These are phyloP conservation scores for Pseudocercospora eumusae DNA, from an alignment of 2,329 filamentous ascomycete species.

Conservation along the genomic window DNA sequence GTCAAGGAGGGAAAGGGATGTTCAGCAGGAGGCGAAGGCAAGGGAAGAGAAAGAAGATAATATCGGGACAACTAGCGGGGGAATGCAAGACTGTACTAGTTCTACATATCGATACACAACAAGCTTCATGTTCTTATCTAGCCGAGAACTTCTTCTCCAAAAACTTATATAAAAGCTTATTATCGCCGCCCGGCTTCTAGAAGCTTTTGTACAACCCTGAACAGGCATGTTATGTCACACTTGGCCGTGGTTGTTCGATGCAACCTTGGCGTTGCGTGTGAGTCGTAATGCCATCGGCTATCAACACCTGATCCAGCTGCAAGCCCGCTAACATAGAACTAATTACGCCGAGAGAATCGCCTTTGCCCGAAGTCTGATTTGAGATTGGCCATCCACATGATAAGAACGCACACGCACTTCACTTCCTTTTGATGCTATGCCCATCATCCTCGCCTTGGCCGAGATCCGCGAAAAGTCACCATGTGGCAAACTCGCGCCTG, in stretches of 20 bases:
- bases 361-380: constrained; percentile 2
- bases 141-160: not conserved
- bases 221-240: not conserved
- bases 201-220: not conserved
- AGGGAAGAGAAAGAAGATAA: not conserved
- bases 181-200: not conserved
- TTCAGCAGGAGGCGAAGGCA: not conserved
- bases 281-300: not conserved
- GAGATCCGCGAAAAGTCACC: not conserved
- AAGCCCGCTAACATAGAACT: no score
- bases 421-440: not conserved
- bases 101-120: no score
- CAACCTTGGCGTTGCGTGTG: constrained; percentile 1
- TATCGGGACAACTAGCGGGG: not conserved
- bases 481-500: not conserved
- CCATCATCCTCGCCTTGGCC: not conserved
- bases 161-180: no score
- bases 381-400: not conserved
- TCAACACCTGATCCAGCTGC: not conserved
- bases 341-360: not conserved
- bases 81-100: constrained; percentile 1
- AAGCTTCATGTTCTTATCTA: constrained; percentile 5
- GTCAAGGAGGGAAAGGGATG: not conserved
- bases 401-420: not conserved
- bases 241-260: not conserved